phyloP scores from a whole-genome alignment of 2,329 filamentous ascomycete species.

The Colletotrichum incanum region DNA sequence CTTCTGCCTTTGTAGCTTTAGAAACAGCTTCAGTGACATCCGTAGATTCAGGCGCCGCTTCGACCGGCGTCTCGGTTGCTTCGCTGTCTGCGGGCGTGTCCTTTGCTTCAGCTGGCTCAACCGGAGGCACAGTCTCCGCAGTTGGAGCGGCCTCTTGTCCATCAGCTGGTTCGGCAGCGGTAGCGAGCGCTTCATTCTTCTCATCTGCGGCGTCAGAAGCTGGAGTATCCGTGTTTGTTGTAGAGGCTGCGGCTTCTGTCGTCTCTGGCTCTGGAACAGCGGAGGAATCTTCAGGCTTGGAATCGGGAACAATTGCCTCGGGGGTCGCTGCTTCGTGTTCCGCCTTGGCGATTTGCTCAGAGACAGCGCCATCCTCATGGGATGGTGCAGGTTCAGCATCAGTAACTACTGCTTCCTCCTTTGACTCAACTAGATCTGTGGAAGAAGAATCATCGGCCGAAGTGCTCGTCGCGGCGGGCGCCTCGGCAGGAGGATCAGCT shows the following conservation, averaged over 20 bases:
- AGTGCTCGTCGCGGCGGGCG: neutral
- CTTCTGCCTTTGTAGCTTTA: neutral
- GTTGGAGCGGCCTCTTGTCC: neutral
- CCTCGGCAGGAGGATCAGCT: slow-evolving; percentile 5
- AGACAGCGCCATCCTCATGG: neutral
- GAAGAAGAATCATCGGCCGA: neutral
- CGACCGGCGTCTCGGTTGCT: neutral
- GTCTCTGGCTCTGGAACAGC: neutral
- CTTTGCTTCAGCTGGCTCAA: neutral
- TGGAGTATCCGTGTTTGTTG: neutral
- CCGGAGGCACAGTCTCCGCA: neutral
- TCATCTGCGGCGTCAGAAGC: neutral
- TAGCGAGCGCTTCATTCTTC: neutral
- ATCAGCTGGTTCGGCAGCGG: neutral
- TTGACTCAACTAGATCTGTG: neutral
- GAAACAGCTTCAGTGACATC: neutral
- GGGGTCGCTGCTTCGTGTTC: neutral
- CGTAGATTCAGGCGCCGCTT: neutral
- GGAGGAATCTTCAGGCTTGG: neutral
- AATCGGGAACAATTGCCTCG: neutral
- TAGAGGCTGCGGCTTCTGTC: neutral
- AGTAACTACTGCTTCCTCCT: neutral
- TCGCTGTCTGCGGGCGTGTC: neutral
- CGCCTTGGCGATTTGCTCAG: neutral
- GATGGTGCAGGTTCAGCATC: neutral